Percentiles rank a stretch among this genome's conserved stretches.
These are phyloP conservation scores for Eutrema salsugineum DNA, from an alignment of 441 rosid species.

Conservation along the genomic window DNA sequence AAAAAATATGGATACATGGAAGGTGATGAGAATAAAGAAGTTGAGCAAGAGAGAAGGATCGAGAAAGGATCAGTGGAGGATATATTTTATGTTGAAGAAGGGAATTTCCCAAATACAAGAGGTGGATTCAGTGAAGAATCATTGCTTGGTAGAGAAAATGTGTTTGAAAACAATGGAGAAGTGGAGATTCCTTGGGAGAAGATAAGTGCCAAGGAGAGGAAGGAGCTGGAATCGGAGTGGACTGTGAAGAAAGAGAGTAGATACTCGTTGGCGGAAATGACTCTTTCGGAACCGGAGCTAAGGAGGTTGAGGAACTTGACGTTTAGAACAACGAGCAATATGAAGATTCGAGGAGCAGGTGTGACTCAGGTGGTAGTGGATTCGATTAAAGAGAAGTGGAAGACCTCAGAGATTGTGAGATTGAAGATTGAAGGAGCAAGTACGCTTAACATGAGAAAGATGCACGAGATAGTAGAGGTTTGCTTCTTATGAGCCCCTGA, in stretches of 20 bases:
- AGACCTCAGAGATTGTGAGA: constrained; percentile 68
- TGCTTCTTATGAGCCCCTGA: constrained; percentile 28
- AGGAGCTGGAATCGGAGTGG: constrained; percentile 44
- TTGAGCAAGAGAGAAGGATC: constrained; percentile 43
- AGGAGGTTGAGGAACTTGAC: constrained; percentile 84
- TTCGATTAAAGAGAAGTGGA: constrained; percentile 75
- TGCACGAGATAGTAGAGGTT: constrained; percentile 94
- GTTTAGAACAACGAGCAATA: constrained; percentile 53
- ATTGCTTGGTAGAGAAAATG: constrained; percentile 28
- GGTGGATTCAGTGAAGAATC: constrained; percentile 68
- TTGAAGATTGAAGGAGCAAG: constrained; percentile 85
- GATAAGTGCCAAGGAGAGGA: constrained; percentile 40
- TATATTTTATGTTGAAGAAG: constrained; percentile 73
- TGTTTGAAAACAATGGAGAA: constrained; percentile 47
- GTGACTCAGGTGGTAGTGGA: constrained; percentile 72
- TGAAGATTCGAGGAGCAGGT: constrained; percentile 61
- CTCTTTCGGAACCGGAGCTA: constrained; percentile 79
- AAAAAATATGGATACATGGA: constrained; percentile 72
- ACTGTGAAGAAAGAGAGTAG: constrained; percentile 53
- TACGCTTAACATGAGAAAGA: constrained; percentile 86
- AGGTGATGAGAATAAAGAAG: constrained; percentile 33
- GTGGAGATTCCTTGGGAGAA: constrained; percentile 88
- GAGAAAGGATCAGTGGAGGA: constrained; percentile 88
- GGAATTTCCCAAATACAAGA: constrained; percentile 55
- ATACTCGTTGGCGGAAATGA: constrained; percentile 71